phyloP scores from a whole-genome alignment of 2,329 filamentous ascomycete species.

The Aspergillus sojae region DNA sequence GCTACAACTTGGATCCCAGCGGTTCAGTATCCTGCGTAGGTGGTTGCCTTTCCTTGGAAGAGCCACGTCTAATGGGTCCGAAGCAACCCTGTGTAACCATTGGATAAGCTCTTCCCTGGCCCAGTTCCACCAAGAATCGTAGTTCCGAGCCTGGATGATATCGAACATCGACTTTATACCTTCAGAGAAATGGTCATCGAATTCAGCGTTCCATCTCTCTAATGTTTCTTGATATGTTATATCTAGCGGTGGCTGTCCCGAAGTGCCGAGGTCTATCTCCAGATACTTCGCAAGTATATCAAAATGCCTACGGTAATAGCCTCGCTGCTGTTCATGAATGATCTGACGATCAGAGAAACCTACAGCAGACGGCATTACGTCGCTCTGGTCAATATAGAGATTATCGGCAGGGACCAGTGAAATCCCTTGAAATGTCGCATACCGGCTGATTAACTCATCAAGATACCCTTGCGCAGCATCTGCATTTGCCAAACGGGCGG shows the following conservation, averaged over 20 bases:
- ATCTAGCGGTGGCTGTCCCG: background rate
- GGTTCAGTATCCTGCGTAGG: conserved; percentile 16
- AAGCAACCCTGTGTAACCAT: conserved; percentile 10
- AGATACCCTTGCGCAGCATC: conserved; percentile 25
- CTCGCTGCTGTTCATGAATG: conserved; percentile 7
- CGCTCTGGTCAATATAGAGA: background rate
- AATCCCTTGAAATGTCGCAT: conserved; percentile 19
- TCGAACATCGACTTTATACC: conserved; percentile 36
- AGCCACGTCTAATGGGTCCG: background rate
- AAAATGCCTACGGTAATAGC: conserved; percentile 14
- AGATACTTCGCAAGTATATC: conserved; percentile 14
- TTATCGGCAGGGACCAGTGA: conserved; percentile 3
- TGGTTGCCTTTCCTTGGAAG: conserved; percentile 1
- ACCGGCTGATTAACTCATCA: conserved; percentile 23
- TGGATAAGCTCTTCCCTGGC: conserved; percentile 28
- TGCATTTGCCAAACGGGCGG: conserved; percentile 17
- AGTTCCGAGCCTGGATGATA: conserved; percentile 29
- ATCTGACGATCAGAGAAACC: conserved; percentile 5
- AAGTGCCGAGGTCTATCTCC: background rate
- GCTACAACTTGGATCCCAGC: conserved; percentile 20
- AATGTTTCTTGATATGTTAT: conserved; percentile 11
- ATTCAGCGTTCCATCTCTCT: conserved; percentile 30
- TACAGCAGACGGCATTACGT: background rate
- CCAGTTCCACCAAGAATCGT: conserved; percentile 44
- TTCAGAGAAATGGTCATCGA: conserved; percentile 31